Evolutionary conservation across 345 rosid genomes (phyloP).

Genomic region (Populus pruinosa): DNA sequence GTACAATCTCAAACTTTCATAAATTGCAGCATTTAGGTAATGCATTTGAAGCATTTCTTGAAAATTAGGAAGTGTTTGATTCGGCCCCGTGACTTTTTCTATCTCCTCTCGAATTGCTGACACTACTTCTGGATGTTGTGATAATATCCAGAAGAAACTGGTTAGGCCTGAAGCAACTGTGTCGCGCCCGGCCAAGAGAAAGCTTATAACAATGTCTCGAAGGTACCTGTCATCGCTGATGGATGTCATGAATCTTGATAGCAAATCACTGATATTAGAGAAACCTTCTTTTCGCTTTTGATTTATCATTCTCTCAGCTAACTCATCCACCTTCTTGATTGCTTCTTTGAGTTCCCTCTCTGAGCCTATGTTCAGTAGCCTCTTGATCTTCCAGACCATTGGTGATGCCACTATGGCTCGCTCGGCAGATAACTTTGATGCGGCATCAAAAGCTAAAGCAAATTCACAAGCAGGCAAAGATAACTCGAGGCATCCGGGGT

Average conservation of each 20-base stretch:
- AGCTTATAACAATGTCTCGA: slow-evolving; percentile 41
- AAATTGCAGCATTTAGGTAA: slow-evolving; percentile 50
- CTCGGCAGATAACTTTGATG: slow-evolving; percentile 45
- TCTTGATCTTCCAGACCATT: slow-evolving; percentile 51
- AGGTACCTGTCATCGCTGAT: slow-evolving; percentile 37
- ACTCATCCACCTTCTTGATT: slow-evolving; percentile 35
- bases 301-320: slow-evolving; percentile 42
- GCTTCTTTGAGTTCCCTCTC: slow-evolving; percentile 54
- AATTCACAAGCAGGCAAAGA: slow-evolving; percentile 40
- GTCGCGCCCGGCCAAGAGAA: slow-evolving; percentile 23
- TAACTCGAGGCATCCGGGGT: slow-evolving; percentile 54
- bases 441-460: slow-evolving; percentile 53
- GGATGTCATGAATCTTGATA: slow-evolving; percentile 56
- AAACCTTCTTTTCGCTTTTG: slow-evolving; percentile 36
- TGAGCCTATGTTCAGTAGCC: slow-evolving; percentile 45
- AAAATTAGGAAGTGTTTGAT: slow-evolving; percentile 24
- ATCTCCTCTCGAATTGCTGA: slow-evolving; percentile 32
- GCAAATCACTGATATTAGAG: slow-evolving; percentile 39
- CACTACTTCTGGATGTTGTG: slow-evolving; percentile 37
- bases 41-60: slow-evolving; percentile 41
- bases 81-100: slow-evolving; percentile 4
- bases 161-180: slow-evolving; percentile 33
- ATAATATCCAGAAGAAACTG: slow-evolving; percentile 49
- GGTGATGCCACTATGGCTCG: slow-evolving; percentile 48
- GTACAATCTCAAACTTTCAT: slow-evolving; percentile 52